Evolutionary conservation across 257 asterid genomes (phyloP).

Genomic region (Capsicum chinense): DNA sequence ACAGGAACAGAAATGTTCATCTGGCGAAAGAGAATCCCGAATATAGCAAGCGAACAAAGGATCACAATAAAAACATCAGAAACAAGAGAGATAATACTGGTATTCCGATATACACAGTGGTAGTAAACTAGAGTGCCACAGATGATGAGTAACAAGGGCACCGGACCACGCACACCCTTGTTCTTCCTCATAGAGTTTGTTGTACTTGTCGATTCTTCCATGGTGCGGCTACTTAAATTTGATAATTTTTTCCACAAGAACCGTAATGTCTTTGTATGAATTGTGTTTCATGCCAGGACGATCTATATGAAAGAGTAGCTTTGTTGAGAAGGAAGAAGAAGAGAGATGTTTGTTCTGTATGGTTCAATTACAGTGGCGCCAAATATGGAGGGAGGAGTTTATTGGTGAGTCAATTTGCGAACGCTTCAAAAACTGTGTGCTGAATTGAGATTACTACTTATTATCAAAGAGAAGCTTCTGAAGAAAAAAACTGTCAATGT

Average conservation of each 20-base stretch:
- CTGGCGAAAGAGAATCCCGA: slow-evolving; percentile 95
- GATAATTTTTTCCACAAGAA: no score
- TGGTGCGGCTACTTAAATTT: not conserved
- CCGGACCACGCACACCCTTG: not conserved
- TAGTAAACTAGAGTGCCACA: slow-evolving; percentile 85
- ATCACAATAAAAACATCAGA: slow-evolving; percentile 93
- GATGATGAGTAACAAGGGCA: slow-evolving; percentile 59
- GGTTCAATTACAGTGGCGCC: not conserved
- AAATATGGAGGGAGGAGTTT: not conserved
- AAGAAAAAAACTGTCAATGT: not conserved
- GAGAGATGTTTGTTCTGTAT: not conserved
- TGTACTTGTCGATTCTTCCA: slow-evolving; percentile 25
- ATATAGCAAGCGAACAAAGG: slow-evolving; percentile 86
- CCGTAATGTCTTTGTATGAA: no score
- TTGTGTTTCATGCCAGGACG: no score
- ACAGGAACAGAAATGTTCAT: slow-evolving; percentile 96
- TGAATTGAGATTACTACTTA: not conserved
- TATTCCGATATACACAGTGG: slow-evolving; percentile 85
- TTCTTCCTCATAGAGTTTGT: slow-evolving; percentile 49
- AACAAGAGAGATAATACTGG: slow-evolving; percentile 74
- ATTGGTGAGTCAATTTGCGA: not conserved
- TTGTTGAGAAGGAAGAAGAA: no score
- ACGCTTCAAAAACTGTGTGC: not conserved
- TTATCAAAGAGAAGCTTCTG: slow-evolving; percentile 23
- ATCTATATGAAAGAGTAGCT: no score